Conservation (phyloP, 805 yeast genomes). For the Wickerhamomyces ciferrii region DNA sequence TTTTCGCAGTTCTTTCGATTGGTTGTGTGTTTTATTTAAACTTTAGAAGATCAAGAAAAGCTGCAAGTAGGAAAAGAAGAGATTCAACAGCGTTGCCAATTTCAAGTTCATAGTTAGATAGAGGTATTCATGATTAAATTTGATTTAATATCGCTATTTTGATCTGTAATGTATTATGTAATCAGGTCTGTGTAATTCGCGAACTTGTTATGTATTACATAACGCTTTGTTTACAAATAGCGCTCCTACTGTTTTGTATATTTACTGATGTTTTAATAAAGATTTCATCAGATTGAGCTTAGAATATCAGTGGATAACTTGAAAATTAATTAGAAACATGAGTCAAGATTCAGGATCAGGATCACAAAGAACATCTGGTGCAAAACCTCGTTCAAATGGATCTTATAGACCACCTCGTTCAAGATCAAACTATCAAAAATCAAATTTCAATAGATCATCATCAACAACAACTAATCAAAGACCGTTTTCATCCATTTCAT, state of each 20-base stretch:
- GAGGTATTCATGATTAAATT: too few relatives aligned
- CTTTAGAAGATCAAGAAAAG: neutral
- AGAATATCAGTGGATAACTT: too few relatives aligned
- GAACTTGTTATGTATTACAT: neutral
- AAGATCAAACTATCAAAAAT: neutral
- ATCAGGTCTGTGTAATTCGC: too few relatives aligned
- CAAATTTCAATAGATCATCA: neutral
- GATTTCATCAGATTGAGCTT: neutral
- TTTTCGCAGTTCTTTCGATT: conserved; percentile 19
- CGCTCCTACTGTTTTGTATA: too few relatives aligned
- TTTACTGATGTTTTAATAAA: too few relatives aligned
- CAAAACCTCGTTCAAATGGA: neutral
- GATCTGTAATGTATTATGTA: too few relatives aligned
- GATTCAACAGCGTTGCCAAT: neutral
- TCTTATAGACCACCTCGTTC: neutral
- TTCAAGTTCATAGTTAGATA: neutral
- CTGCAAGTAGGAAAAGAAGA: neutral
- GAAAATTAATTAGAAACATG: too few relatives aligned
- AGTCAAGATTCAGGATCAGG: neutral
- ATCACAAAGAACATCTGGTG: too few relatives aligned
- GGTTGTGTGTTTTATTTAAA: conserved; percentile 11
- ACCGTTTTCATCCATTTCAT: neutral
- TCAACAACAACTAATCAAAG: neutral
- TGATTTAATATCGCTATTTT: too few relatives aligned
- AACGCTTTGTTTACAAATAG: neutral